phyloP scores from a whole-genome alignment of 2,329 filamentous ascomycete genomes.

The Aspergillus tamarii region DNA sequence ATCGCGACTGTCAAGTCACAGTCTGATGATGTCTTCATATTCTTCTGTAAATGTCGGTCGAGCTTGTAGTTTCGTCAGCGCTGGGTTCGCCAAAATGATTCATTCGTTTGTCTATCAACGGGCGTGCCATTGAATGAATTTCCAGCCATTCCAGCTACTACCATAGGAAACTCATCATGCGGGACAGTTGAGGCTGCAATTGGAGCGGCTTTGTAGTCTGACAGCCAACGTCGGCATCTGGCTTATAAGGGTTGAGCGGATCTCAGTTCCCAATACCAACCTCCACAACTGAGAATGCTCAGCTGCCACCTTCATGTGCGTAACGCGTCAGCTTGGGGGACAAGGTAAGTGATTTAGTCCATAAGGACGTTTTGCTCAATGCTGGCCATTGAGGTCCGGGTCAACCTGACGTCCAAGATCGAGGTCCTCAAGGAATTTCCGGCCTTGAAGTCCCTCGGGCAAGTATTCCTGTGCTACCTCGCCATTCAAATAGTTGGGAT shows the following conservation, averaged over 20 bases:
- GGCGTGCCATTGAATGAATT: not conserved
- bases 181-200: not conserved
- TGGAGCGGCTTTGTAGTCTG: not conserved
- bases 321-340: not conserved
- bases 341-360: too few species aligned
- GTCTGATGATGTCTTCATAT: not conserved
- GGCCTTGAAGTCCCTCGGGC: conserved; percentile 72
- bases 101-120: not conserved
- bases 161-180: not conserved
- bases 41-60: not conserved
- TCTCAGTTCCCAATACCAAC: not conserved
- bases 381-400: conserved; percentile 55
- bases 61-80: not conserved
- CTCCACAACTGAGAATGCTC: not conserved
- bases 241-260: not conserved
- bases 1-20: not conserved
- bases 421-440: conserved; percentile 75
- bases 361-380: not conserved
- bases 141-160: not conserved
- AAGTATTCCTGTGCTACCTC: conserved; percentile 85
- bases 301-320: not conserved
- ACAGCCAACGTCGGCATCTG: not conserved
- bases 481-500: conserved; percentile 84
- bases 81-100: not conserved
- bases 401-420: conserved; percentile 82